Base-by-base conservation (phyloP, 2,329 filamentous ascomycete species). In the Nothomitra cinnamomea region DNA sequence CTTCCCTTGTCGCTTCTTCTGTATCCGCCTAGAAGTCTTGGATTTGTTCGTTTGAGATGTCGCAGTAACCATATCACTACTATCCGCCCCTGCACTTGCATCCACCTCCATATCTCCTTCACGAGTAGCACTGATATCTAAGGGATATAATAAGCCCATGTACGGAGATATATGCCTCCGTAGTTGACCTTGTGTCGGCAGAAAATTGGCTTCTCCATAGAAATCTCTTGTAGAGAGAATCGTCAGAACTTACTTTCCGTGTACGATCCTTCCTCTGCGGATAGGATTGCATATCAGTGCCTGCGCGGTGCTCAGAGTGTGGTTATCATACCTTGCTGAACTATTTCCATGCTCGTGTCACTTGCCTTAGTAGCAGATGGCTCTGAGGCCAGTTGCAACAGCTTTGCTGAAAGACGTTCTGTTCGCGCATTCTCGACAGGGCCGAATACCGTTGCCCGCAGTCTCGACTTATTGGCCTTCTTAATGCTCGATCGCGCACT, bases 371-470 rank as follows among this genome's bases (percentile, higher is more conserved):
- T 66, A 51, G 85, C 81, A 66, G 85, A 87, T 56, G 86, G 82
- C 64, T 88, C 81, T 55, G 82, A 75, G 48, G 84, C 85, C 61
- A 94, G 67, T 65, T 89, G 87, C 63, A 89, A 74, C 56, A 95
- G 74, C 70, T 92, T 95, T 57, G 85, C 84, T 40, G 87, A 87
- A 36, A 95, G 78, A 59, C 90, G 82, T 68, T 89, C 83, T 53
- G 82, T 83, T 60, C 90, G 79, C 47, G 85, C 88, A 61, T 76
- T 72, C 66, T 90, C 87, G 54, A 82, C 80, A 15, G 90, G 90
- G 1, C 83, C 86, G 69, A 94, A 95, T 59, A 95, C 83, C 59
- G 79, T 80, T 59, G 78, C 74, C 67, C 89, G 89, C 59, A 95
- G 76, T 61, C 79, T 82, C 60, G 78, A 76, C 71, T 88, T 87